Conservation (phyloP, 2,329 filamentous ascomycete species). For the Ophiosphaerella korrae region DNA sequence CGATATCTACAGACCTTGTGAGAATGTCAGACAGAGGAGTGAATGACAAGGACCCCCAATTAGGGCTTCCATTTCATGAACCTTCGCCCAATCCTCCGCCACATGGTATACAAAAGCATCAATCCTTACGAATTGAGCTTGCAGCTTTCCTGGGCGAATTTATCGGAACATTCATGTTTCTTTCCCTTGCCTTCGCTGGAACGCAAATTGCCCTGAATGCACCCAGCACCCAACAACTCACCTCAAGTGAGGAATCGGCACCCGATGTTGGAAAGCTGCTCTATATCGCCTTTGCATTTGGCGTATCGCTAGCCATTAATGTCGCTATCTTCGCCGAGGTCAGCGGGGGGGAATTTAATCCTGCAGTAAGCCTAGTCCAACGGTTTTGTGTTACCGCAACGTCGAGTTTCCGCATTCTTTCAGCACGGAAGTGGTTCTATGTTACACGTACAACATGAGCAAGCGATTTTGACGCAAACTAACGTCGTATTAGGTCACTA, state of each 20-base stretch:
- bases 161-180: conserved; percentile 54
- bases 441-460: background rate
- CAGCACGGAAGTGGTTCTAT: background rate
- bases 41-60: conserved; percentile 5
- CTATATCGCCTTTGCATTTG: conserved; percentile 43
- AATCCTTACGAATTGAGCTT: conserved; percentile 22
- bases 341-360: conserved; percentile 39
- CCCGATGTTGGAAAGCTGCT: conserved; percentile 38
- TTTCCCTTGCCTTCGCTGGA: conserved; percentile 42
- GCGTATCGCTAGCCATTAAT: conserved; percentile 42
- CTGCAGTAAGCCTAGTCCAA: conserved; percentile 32
- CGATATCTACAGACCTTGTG: background rate
- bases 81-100: conserved; percentile 9
- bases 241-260: conserved; percentile 8
- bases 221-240: conserved; percentile 34
- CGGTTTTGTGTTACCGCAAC: conserved; percentile 16
- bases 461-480: conserved; percentile 1
- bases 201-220: conserved; percentile 57
- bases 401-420: conserved; percentile 18
- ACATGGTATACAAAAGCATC: conserved; percentile 2
- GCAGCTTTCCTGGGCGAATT: conserved; percentile 49
- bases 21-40: conserved; percentile 13
- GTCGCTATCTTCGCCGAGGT: conserved; percentile 46
- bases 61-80: conserved; percentile 19
- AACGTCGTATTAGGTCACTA: conserved; percentile 24